Percentiles rank a stretch among this genome's conserved stretches.
Evolutionary conservation across 78 protist species (phyloP).

Genomic region (Dictyostelium purpureum): DNA sequence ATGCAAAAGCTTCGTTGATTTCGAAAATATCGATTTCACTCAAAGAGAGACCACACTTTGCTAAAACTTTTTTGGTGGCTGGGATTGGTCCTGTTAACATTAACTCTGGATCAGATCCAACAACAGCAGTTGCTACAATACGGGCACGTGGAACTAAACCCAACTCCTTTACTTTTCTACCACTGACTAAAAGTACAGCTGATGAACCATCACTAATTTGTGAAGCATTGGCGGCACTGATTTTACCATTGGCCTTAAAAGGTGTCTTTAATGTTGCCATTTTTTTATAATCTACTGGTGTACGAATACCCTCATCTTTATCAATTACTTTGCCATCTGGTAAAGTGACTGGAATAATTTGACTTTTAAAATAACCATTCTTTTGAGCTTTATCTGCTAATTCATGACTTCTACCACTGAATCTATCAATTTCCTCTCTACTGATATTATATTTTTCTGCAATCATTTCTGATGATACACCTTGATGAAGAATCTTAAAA

Average conservation of each 20-base stretch:
- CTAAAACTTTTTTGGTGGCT: conserved; percentile 85
- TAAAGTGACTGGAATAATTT: conserved; percentile 82
- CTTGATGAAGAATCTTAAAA: conserved; percentile 69
- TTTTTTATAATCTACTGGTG: conserved; percentile 79
- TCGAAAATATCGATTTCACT: conserved; percentile 89
- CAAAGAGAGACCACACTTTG: conserved; percentile 16
- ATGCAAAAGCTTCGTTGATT: conserved; percentile 97
- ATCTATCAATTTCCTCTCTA: conserved; percentile 84
- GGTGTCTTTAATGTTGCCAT: conserved; percentile 83
- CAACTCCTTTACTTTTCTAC: conserved; percentile 53
- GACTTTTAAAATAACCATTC: conserved; percentile 77
- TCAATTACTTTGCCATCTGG: conserved; percentile 18
- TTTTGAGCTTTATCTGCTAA: conserved; percentile 45
- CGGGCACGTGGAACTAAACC: conserved; percentile 90
- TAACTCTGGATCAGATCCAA: conserved; percentile 92
- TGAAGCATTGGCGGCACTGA: conserved; percentile 98
- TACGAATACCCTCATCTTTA: conserved; percentile 87
- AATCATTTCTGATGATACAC: conserved; percentile 86
- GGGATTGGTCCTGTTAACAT: conserved; percentile 94
- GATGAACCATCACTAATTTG: conserved; percentile 97
- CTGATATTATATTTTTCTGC: conserved; percentile 84
- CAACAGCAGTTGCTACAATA: conserved; percentile 88
- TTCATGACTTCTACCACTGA: conserved; percentile 77
- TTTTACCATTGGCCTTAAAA: conserved; percentile 82
- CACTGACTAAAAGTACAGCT: conserved; percentile 89